phyloP scores from a whole-genome alignment of 805 yeast species.

The Pichia exigua region DNA sequence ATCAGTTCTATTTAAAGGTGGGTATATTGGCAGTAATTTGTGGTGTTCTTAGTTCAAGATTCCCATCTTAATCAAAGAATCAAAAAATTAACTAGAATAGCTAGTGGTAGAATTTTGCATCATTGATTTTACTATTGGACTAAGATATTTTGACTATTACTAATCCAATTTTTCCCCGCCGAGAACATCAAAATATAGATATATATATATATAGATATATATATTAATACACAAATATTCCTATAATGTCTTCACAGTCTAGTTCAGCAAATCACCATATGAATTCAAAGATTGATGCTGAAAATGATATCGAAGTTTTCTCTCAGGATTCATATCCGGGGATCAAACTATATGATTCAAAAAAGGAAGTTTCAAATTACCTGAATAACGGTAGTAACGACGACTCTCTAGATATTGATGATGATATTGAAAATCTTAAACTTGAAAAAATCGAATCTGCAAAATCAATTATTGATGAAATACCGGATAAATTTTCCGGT shows the following conservation, averaged over 20 bases:
- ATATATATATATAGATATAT: too few species aligned
- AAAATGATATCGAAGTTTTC: background rate
- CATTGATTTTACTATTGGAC: too few species aligned
- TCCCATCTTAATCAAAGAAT: too few species aligned
- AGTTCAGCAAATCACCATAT: background rate
- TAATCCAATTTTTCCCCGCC: background rate
- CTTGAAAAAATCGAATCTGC: conserved; percentile 5
- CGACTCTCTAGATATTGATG: background rate
- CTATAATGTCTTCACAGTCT: background rate
- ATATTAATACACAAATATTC: too few species aligned
- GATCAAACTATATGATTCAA: background rate
- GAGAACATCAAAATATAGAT: too few species aligned
- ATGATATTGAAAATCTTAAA: background rate
- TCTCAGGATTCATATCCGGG: background rate
- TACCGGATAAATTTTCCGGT: conserved; percentile 63
- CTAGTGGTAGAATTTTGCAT: too few species aligned
- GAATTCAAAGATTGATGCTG: background rate
- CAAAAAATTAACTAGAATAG: too few species aligned
- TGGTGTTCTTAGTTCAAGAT: too few species aligned
- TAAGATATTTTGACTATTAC: background rate
- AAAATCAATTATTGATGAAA: conserved; percentile 14
- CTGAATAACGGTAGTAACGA: background rate
- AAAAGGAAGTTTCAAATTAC: background rate
- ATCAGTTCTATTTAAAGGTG: background rate
- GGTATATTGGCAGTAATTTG: background rate